Conservation (phyloP, 1,139 yeast species). For the Pichia sp. region DNA sequence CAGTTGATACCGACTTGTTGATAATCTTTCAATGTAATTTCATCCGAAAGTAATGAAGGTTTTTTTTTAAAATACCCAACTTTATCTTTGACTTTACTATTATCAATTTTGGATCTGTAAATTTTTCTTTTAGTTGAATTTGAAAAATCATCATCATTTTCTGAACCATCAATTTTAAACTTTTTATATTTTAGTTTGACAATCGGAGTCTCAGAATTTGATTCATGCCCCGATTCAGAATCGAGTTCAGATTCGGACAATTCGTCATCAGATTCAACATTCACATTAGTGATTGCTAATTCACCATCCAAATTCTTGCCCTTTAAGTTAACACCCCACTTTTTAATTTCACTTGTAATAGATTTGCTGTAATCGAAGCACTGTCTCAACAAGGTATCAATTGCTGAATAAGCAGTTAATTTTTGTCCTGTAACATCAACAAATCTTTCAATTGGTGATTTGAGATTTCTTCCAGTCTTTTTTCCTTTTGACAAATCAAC, state of each 20-base stretch:
- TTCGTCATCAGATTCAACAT: conserved; percentile 22
- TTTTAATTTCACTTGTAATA: conserved; percentile 64
- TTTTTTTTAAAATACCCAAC: conserved; percentile 56
- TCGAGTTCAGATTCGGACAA: background rate
- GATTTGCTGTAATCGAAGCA: conserved; percentile 73
- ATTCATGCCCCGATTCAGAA: background rate
- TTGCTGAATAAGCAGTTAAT: conserved; percentile 85
- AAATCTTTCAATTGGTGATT: conserved; percentile 41
- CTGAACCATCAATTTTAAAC: conserved; percentile 18
- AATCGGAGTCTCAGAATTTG: conserved; percentile 3
- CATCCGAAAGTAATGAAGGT: conserved; percentile 60
- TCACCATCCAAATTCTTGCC: conserved; percentile 47
- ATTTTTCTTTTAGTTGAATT: conserved; percentile 1
- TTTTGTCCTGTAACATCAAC: conserved; percentile 65
- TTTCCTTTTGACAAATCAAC: conserved; percentile 38
- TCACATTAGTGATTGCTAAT: conserved; percentile 48
- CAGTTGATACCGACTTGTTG: conserved; percentile 96
- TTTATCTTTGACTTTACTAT: conserved; percentile 9
- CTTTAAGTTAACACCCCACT: conserved; percentile 78
- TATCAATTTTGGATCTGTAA: conserved; percentile 9
- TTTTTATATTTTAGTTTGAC: conserved; percentile 9
- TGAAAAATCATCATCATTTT: conserved; percentile 15
- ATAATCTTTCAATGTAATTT: conserved; percentile 69
- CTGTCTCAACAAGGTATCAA: conserved; percentile 76
- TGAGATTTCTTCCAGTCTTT: conserved; percentile 15